A percentile compares a stretch with the other conserved stretches of the same genome.
Conservation (phyloP, 257 asterid species). For the Solanum bulbocastanum region DNA sequence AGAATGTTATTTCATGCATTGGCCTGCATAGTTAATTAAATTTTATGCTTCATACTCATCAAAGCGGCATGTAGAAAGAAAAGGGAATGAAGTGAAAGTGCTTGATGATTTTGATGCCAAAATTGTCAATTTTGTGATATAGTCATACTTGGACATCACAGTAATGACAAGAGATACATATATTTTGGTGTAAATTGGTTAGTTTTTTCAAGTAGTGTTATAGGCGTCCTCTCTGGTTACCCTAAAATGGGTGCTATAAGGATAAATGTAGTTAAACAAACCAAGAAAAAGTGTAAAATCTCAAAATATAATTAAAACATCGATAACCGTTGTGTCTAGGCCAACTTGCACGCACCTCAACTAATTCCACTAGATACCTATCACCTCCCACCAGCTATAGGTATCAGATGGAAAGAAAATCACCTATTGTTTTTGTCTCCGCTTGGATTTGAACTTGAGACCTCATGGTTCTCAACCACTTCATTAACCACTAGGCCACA, state of each 20-base stretch:
- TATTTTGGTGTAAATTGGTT: background rate
- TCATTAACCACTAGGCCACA: background rate
- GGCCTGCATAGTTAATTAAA: constrained; percentile 49
- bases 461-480: background rate
- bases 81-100: background rate
- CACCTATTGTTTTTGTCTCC: background rate
- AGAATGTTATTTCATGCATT: constrained; percentile 96
- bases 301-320: background rate
- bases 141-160: background rate
- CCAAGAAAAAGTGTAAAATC: background rate
- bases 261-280: background rate
- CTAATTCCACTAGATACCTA: background rate
- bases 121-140: background rate
- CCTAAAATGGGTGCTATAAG: background rate
- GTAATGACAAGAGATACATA: background rate
- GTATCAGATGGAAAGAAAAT: background rate
- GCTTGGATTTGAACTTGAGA: background rate
- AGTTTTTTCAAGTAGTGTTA: background rate
- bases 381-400: background rate
- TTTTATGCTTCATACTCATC: background rate
- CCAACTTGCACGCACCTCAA: background rate
- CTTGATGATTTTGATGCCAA: background rate
- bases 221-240: background rate
- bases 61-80: background rate
- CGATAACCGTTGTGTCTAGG: background rate